These are phyloP conservation scores for Sporodiniella umbellata DNA, from an alignment of 371 early-diverging fungal genomes.

Conservation along the genomic window DNA sequence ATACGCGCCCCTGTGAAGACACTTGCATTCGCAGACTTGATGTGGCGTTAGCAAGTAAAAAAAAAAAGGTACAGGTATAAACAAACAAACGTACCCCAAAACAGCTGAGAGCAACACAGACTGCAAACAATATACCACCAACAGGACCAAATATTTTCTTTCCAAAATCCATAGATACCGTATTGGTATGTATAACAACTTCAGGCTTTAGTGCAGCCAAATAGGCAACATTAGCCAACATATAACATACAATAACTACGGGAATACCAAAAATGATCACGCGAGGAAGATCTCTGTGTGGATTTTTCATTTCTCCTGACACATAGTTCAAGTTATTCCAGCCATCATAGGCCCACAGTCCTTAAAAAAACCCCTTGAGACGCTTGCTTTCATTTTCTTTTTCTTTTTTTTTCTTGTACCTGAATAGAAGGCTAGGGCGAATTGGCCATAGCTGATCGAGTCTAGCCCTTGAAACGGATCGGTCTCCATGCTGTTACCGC, in stretches of 20 bases:
- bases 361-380: conserved; percentile 17
- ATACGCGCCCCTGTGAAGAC: conserved; percentile 75
- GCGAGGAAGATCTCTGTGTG: conserved; percentile 76
- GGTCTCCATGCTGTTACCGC: conserved; percentile 57
- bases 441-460: conserved; percentile 59
- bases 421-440: conserved; percentile 76
- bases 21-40: conserved; percentile 70
- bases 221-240: conserved; percentile 85
- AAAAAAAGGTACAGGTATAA: not conserved
- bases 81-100: conserved; percentile 51
- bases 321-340: conserved; percentile 88
- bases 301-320: conserved; percentile 87
- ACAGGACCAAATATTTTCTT: conserved; percentile 68
- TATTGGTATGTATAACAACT: conserved; percentile 65
- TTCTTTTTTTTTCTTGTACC: conserved; percentile 29
- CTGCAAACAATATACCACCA: conserved; percentile 70
- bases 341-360: conserved; percentile 93
- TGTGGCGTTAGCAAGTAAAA: not conserved
- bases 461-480: conserved; percentile 60
- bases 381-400: not conserved
- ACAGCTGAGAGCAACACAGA: conserved; percentile 73
- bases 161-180: conserved; percentile 75
- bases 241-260: conserved; percentile 73
- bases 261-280: conserved; percentile 66
- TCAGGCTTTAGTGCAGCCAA: conserved; percentile 75